Evolutionary conservation across 2,329 filamentous ascomycete species (phyloP).

Genomic region (Talaromyces piceae): DNA sequence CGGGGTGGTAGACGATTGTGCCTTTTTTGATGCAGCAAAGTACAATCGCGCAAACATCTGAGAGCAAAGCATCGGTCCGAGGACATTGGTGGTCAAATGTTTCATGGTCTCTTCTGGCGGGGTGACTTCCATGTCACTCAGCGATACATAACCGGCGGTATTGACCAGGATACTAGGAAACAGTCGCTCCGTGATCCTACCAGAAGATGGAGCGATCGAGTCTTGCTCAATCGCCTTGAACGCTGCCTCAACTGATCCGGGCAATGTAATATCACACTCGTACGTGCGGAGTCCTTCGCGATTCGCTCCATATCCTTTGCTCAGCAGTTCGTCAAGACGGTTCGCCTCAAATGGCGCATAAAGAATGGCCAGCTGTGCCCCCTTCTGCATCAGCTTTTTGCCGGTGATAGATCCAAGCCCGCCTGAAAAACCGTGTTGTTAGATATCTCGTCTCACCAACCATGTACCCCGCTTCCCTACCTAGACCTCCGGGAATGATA

Average conservation of each 20-base stretch:
- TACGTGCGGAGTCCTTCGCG: neutral
- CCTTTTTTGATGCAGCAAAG: constrained; percentile 20
- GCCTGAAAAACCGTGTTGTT: neutral
- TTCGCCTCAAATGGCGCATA: constrained; percentile 42
- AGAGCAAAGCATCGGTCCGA: constrained; percentile 39
- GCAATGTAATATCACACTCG: constrained; percentile 4
- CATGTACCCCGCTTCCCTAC: neutral
- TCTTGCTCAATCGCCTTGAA: neutral
- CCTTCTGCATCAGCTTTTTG: constrained; percentile 33
- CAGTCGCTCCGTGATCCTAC: constrained; percentile 15
- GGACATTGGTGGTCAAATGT: constrained; percentile 39
- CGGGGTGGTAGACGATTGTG: constrained; percentile 12
- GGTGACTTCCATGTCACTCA: constrained; percentile 37
- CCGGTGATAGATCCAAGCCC: constrained; percentile 40
- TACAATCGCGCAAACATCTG: constrained; percentile 41
- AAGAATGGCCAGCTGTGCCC: constrained; percentile 38
- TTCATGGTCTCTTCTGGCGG: constrained; percentile 37
- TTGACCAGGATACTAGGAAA: constrained; percentile 37
- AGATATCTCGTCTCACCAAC: neutral
- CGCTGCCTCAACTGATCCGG: neutral
- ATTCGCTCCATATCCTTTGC: constrained; percentile 26
- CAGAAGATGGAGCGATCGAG: constrained; percentile 10
- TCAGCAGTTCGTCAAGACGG: constrained; percentile 30
- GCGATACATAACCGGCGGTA: constrained; percentile 40
- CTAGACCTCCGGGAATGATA: constrained; percentile 1